Evolutionary conservation across 2,329 filamentous ascomycete genomes (phyloP).

Genomic region (Fusarium xylarioides): DNA sequence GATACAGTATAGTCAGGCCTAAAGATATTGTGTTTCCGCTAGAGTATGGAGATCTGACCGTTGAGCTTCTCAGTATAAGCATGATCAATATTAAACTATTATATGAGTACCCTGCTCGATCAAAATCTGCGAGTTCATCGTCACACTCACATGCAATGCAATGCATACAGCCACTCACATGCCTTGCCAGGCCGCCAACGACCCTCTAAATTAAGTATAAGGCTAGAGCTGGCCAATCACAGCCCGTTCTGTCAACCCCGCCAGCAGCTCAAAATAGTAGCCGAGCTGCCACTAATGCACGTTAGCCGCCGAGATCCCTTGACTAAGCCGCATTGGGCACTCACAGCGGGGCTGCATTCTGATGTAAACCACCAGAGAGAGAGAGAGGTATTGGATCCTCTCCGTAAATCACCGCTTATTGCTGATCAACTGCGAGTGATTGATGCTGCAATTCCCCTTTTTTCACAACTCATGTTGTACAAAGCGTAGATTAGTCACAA

Average conservation of each 20-base stretch:
- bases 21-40: background rate
- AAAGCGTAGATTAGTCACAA: too few relatives aligned
- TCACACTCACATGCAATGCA: slow-evolving; percentile 27
- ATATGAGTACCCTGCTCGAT: slow-evolving; percentile 5
- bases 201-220: slow-evolving; percentile 32
- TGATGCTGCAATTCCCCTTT: background rate
- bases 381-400: background rate
- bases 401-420: slow-evolving; percentile 8
- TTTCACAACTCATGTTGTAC: background rate
- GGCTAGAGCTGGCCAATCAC: slow-evolving; percentile 19
- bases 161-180: slow-evolving; percentile 29
- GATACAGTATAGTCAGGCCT: background rate
- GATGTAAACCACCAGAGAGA: background rate
- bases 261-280: slow-evolving; percentile 29
- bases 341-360: background rate
- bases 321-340: background rate
- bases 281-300: slow-evolving; percentile 35
- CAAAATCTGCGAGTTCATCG: slow-evolving; percentile 19
- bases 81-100: background rate
- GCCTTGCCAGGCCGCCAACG: slow-evolving; percentile 12
- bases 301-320: slow-evolving; percentile 35
- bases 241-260: slow-evolving; percentile 6
- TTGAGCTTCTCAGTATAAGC: background rate
- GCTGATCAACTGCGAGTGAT: background rate
- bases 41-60: background rate